A percentile compares a stretch with the other conserved stretches of the same genome.
Conservation (phyloP, 2,329 filamentous ascomycete species). For the Colletotrichum sp. region DNA sequence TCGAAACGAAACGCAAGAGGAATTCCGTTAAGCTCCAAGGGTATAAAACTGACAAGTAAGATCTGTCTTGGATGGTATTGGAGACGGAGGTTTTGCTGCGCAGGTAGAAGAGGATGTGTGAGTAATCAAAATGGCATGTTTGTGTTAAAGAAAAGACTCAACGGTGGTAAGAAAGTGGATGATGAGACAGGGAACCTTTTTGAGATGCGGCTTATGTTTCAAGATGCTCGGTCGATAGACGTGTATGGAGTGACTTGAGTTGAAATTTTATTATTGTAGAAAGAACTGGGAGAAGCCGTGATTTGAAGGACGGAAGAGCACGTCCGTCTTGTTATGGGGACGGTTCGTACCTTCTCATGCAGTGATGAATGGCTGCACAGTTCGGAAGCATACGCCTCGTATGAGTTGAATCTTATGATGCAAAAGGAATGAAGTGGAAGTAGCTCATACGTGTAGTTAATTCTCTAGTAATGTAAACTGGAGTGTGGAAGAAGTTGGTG, state of each 20-base stretch:
- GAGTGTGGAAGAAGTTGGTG: not conserved
- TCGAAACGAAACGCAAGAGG: not conserved
- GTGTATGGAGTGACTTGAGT: not conserved
- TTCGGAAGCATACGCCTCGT: not conserved
- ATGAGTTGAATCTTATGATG: not conserved
- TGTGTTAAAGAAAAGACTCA: not conserved
- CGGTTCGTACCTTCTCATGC: not conserved
- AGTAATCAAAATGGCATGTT: not conserved
- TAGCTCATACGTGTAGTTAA: accelerated
- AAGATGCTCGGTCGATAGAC: not conserved
- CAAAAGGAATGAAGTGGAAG: not conserved
- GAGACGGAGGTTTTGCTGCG: not conserved
- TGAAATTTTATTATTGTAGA: not conserved
- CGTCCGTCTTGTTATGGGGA: accelerated
- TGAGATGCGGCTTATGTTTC: not conserved
- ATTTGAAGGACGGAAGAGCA: not conserved
- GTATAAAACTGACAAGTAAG: accelerated
- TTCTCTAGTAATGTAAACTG: not conserved
- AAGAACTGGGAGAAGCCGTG: not conserved
- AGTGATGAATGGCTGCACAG: not conserved
- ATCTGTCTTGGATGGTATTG: not conserved
- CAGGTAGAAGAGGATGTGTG: accelerated
- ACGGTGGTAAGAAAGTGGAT: not conserved
- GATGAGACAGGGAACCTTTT: accelerated
- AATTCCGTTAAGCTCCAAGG: not conserved